Base-by-base conservation (phyloP, 345 rosid species). In the Camelina hispida region DNA sequence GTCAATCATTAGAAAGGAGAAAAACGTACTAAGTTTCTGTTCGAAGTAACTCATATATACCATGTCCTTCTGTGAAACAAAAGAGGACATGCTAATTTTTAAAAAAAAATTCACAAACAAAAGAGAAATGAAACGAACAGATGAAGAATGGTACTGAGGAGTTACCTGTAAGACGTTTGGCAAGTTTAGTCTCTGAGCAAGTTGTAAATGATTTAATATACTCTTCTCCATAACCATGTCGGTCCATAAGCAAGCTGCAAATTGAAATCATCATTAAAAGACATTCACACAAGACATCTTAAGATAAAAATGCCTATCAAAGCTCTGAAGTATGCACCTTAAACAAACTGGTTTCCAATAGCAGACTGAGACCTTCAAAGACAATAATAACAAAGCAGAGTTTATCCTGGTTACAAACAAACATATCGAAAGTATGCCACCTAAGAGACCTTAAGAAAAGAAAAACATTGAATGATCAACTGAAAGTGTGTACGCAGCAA, bases 121-220 rank as follows among this genome's bases (percentile, higher is more conserved):
- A 16, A 5, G 40, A 48, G n/a, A n/a, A 7, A 66, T n/a, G 4
- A 38, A 13, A 1, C 22, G 22, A 22, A 22, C 22, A 37, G 13
- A 18, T 14, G 54, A 34, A 52, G 48, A 75, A 44, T 2, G 25
- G 76, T 34, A 15, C 8, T 11, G 2, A 60, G 67, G 22, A 64
- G 20, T 30, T 53, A 95, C 99, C 85, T 96, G 98, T 69, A 96
- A 87, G 75, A 96, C 99, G 83, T 96, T 96, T 0, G 99, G 98
- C 82, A 96, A 86, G 82, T 96, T 96, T 47, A 96, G 86, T 87
- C 97, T 84, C 65, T 96, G 99, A 55, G 99, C 99, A 34, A 96
- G 93, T 79, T 96, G 99, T 72, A 98, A 94, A 16, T 95, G 90
- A 63, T 82, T 94, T 23, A 51, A 90, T 87, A 51, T 87, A 94